Evolutionary conservation across 768 basidiomycete genomes (phyloP), one percentile per base, ranked within the genome.

Genomic region (Pisolithus sp.): DNA sequence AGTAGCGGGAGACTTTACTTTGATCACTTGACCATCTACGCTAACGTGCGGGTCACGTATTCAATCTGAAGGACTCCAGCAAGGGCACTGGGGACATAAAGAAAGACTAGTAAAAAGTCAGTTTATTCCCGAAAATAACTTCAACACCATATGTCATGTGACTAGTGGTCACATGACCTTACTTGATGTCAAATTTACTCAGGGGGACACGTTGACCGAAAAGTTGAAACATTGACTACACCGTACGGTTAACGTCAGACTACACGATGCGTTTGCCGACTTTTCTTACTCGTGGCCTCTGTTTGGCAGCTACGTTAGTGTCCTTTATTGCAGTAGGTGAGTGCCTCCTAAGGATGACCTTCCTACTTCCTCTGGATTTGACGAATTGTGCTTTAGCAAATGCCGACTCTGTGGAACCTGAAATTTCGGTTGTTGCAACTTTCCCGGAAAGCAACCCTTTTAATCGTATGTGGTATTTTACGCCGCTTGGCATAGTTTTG

Each of bases 361-460:
- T 24, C 7, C 43, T 5, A 26, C 15, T 9, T 7, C 17, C 8
- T n/a, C 15, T 28, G 17, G 10, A 28, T 23, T 46, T 47, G 37
- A 48, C 44, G 24, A 31, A 17, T 40, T n/a, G 31, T 46, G n/a
- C 20, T 28, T 50, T 45, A 62, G 60, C 65, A 51, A 59, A 55
- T 17, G 57, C 61, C 34, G 74, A 73, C 41, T 51, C 66, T 36
- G 59, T 54, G 28, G 80, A 79, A 56, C 82, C 81, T 45, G 83
- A 82, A 62, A 70, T 90, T 52, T 48, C 68, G 38, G 68, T 74
- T 12, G 57, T 68, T 55, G 82, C 82, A 51, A 71, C 76, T 7
- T 91, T 89, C 65, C 79, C 82, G 15, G 84, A 88, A 57, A 73
- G 73, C 46, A 90, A 91, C 61, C 76, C 81, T 1, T 89, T 90